A percentile compares a stretch with the other conserved stretches of the same genome.
Conservation (phyloP, 2,329 filamentous ascomycete species). For the Calonectria hawksworthii region DNA sequence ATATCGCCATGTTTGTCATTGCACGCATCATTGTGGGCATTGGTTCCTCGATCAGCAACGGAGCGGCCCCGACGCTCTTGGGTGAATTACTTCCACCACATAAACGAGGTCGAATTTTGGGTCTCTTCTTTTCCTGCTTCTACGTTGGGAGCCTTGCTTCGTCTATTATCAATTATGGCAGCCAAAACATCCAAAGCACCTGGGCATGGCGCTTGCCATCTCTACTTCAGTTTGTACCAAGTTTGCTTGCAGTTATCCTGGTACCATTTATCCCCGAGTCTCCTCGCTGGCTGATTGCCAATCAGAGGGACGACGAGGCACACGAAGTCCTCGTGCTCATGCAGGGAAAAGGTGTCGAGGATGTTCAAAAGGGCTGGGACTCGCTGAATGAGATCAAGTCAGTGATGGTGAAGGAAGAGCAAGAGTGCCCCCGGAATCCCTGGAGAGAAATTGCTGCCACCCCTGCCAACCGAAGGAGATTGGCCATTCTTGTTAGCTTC, state of each 20-base stretch:
- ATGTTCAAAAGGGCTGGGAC: constrained; percentile 23
- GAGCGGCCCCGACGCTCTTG: constrained; percentile 62
- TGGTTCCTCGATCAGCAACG: constrained; percentile 57
- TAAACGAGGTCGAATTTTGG: constrained; percentile 34
- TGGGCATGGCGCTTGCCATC: constrained; percentile 53
- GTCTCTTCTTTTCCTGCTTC: constrained; percentile 44
- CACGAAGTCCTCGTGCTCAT: constrained; percentile 55
- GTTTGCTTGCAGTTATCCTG: constrained; percentile 27
- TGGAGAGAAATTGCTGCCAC: constrained; percentile 46
- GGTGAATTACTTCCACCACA: constrained; percentile 61
- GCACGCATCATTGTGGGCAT: constrained; percentile 62
- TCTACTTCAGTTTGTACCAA: constrained; percentile 48
- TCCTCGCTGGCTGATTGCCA: constrained; percentile 53
- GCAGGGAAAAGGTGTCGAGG: constrained; percentile 54
- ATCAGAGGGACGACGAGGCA: constrained; percentile 48
- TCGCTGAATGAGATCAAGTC: constrained; percentile 40
- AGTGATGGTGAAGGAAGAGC: constrained; percentile 41
- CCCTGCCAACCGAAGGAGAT: constrained; percentile 41
- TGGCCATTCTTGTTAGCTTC: constrained; percentile 44
- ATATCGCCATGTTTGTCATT: constrained; percentile 65
- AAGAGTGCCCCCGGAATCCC: constrained; percentile 43
- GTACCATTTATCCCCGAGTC: constrained; percentile 40
- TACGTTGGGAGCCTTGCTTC: constrained; percentile 48
- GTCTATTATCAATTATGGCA: constrained; percentile 40
- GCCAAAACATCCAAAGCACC: constrained; percentile 44